Conservation (phyloP, 2,329 filamentous ascomycete species). For the Aspergillus sp. region DNA sequence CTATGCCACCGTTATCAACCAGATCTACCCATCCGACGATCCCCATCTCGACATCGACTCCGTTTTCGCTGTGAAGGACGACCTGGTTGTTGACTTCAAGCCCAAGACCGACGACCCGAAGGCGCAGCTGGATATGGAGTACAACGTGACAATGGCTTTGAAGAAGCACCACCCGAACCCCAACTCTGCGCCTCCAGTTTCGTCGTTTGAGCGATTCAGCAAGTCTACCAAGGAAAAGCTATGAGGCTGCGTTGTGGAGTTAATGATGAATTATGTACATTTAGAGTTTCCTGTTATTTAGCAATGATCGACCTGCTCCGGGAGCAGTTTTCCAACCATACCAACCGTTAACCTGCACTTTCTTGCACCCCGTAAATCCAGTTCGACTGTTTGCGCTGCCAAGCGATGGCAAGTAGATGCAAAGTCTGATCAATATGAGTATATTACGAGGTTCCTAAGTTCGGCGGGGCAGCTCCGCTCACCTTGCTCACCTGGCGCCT, state of each 20-base stretch:
- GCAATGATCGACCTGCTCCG: neutral
- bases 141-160: conserved; percentile 60
- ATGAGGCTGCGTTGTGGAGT: neutral
- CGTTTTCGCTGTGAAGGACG: conserved; percentile 63
- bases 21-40: conserved; percentile 61
- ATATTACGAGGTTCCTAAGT: no score
- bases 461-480: no score
- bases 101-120: conserved; percentile 52
- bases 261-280: neutral
- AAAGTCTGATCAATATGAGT: no score
- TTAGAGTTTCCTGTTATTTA: neutral
- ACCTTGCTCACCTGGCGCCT: no score
- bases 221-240: conserved; percentile 21
- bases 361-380: neutral
- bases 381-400: no score
- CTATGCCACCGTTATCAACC: conserved; percentile 58
- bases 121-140: conserved; percentile 60
- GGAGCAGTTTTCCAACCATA: neutral
- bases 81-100: conserved; percentile 58
- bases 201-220: conserved; percentile 38
- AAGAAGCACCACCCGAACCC: conserved; percentile 42
- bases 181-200: conserved; percentile 38
- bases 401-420: no score
- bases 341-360: neutral
- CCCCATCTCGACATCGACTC: conserved; percentile 59